A percentile compares a stretch with the other conserved stretches of the same genome.
Conservation (phyloP, 805 yeast genomes). For the Blastobotrys terrestris region DNA sequence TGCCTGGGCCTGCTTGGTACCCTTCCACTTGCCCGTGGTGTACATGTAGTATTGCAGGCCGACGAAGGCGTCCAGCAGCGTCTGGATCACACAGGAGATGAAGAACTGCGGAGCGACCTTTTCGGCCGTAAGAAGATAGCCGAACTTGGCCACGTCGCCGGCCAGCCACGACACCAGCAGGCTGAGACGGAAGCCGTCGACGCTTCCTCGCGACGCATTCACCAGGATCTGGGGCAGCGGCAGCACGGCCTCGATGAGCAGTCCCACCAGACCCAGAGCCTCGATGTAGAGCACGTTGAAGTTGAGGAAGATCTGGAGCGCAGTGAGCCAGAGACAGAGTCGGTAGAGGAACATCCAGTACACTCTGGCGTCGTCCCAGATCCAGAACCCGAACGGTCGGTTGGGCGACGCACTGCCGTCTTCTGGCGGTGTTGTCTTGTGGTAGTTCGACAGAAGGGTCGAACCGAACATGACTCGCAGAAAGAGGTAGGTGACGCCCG, state of each 20-base stretch:
- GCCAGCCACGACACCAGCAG: slow-evolving; percentile 79
- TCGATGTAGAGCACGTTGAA: slow-evolving; percentile 38
- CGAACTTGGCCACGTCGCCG: slow-evolving; percentile 69
- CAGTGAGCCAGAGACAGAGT: slow-evolving; percentile 39
- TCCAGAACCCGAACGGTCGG: slow-evolving; percentile 67
- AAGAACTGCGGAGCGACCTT: slow-evolving; percentile 23
- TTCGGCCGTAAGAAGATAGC: slow-evolving; percentile 14
- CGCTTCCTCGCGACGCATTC: slow-evolving; percentile 75
- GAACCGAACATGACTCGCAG: slow-evolving; percentile 17
- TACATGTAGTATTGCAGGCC: slow-evolving; percentile 25
- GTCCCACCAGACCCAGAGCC: slow-evolving; percentile 53
- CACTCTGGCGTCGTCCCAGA: slow-evolving; percentile 57
- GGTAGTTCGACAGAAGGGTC: background rate
- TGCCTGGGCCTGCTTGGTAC: slow-evolving; percentile 7
- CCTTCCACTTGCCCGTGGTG: slow-evolving; percentile 18
- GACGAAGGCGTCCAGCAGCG: slow-evolving; percentile 20
- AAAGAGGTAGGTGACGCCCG: background rate
- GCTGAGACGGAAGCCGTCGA: slow-evolving; percentile 73
- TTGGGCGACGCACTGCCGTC: background rate
- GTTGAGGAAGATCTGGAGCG: slow-evolving; percentile 38
- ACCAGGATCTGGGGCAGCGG: slow-evolving; percentile 49
- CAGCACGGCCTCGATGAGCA: slow-evolving; percentile 44
- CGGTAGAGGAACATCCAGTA: slow-evolving; percentile 59
- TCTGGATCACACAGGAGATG: slow-evolving; percentile 23
- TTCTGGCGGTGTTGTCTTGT: background rate